Conservation (phyloP, 169 alveolate species). For the Cryptosporidium canis region DNA sequence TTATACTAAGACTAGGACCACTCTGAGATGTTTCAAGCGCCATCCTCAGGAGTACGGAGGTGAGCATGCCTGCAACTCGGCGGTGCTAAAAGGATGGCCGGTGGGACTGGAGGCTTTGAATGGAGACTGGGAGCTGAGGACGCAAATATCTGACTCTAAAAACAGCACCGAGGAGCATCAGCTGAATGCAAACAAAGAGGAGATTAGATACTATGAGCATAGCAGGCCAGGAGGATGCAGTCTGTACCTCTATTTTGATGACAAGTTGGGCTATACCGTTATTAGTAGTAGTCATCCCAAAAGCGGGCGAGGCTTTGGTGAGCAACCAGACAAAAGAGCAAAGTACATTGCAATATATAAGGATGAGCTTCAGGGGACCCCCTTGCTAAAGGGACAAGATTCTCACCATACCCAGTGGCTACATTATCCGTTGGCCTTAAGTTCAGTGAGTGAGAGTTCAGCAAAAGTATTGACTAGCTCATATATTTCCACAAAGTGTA, state of each 20-base stretch:
- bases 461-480: background rate
- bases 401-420: constrained; percentile 42
- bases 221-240: background rate
- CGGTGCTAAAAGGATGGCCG: constrained; percentile 47
- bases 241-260: constrained; percentile 39
- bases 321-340: background rate
- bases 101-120: constrained; percentile 2
- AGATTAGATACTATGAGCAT: constrained; percentile 52
- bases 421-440: background rate
- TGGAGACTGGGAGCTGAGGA: constrained; percentile 53
- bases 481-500: background rate
- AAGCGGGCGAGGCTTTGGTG: background rate
- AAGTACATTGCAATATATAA: constrained; percentile 35
- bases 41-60: background rate
- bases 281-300: constrained; percentile 5
- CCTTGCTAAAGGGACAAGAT: constrained; percentile 57
- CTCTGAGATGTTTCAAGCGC: background rate
- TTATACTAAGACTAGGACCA: constrained; percentile 28
- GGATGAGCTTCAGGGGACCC: background rate
- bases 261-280: constrained; percentile 4
- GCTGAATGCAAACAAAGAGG: background rate
- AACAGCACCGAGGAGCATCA: background rate
- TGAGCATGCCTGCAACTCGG: constrained; percentile 1
- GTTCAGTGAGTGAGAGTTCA: background rate
- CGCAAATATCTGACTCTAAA: background rate